These are phyloP conservation scores for Penicillium bialowiezense DNA, from an alignment of 495 filamentous ascomycete genomes.

Conservation along the genomic window DNA sequence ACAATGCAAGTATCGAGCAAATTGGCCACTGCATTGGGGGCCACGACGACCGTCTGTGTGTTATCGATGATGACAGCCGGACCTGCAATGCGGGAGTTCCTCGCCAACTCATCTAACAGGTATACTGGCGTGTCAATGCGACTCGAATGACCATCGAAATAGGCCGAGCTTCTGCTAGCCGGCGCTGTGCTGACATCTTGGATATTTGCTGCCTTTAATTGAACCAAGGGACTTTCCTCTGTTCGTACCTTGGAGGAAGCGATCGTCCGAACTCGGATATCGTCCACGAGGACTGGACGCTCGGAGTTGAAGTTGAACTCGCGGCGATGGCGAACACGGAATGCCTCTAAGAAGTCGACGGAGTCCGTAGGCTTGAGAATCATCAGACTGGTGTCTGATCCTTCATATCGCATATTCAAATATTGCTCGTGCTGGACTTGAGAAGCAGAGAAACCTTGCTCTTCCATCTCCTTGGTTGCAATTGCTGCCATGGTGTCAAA, in stretches of 20 bases:
- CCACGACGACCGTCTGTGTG: constrained; percentile 93
- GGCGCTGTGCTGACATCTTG: constrained; percentile 26
- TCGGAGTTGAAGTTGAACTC: constrained; percentile 55
- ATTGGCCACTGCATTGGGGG: constrained; percentile 63
- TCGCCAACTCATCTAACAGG: constrained; percentile 70
- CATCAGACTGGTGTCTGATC: constrained; percentile 53
- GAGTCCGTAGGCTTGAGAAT: constrained; percentile 41
- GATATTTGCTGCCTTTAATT: constrained; percentile 33
- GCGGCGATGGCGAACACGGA: constrained; percentile 45
- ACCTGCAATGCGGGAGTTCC: constrained; percentile 75
- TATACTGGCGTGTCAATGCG: constrained; percentile 82
- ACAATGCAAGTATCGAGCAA: constrained; percentile 45
- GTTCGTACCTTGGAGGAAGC: constrained; percentile 41
- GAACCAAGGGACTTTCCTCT: constrained; percentile 39
- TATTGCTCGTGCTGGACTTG: constrained; percentile 49
- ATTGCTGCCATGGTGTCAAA: constrained; percentile 29
- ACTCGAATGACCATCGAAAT: constrained; percentile 60
- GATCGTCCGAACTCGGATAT: constrained; percentile 50
- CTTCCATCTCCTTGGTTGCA: constrained; percentile 37
- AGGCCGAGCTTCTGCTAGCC: constrained; percentile 37
- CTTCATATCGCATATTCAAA: constrained; percentile 53
- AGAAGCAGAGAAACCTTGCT: constrained; percentile 35
- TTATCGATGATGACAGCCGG: constrained; percentile 92
- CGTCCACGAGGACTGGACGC: constrained; percentile 49
- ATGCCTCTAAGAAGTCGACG: constrained; percentile 41